Conservation (phyloP, 345 rosid genomes). For the Salix arbutifolia region DNA sequence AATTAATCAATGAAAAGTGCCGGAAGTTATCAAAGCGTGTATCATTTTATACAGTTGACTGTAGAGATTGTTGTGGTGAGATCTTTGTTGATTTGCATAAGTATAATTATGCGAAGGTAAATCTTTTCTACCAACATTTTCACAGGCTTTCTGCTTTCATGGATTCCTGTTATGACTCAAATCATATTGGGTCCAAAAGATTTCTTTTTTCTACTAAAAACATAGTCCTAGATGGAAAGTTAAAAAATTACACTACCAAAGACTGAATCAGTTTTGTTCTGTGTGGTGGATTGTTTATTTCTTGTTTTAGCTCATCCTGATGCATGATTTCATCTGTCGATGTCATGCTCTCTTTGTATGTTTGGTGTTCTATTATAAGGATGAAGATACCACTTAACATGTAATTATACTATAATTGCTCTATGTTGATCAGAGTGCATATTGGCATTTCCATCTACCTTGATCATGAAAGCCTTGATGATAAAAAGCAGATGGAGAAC, state of each 20-base stretch:
- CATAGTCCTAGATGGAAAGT: not conserved
- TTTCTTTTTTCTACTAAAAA: not conserved
- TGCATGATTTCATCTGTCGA: not conserved
- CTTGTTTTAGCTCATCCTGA: not conserved
- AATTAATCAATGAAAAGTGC: conserved; percentile 70
- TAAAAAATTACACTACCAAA: not conserved
- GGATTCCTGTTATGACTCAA: not conserved
- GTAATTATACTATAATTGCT: not conserved
- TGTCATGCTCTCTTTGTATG: not conserved
- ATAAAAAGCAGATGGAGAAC: not conserved
- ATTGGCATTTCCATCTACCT: not conserved
- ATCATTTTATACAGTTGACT: conserved; percentile 79
- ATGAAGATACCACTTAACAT: not conserved
- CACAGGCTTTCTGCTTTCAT: not conserved
- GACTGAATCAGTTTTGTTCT: not conserved
- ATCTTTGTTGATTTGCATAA: conserved; percentile 80
- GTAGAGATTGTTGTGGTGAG: conserved; percentile 83
- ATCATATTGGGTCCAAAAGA: not conserved
- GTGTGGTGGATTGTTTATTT: not conserved
- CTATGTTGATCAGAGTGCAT: not conserved
- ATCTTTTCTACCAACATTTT: not conserved
- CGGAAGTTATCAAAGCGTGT: conserved; percentile 61
- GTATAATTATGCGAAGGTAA: conserved; percentile 56
- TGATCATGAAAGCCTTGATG: not conserved
- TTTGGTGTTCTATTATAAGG: not conserved